phyloP scores from a whole-genome alignment of 345 rosid genomes.

The Alliaria petiolata region DNA sequence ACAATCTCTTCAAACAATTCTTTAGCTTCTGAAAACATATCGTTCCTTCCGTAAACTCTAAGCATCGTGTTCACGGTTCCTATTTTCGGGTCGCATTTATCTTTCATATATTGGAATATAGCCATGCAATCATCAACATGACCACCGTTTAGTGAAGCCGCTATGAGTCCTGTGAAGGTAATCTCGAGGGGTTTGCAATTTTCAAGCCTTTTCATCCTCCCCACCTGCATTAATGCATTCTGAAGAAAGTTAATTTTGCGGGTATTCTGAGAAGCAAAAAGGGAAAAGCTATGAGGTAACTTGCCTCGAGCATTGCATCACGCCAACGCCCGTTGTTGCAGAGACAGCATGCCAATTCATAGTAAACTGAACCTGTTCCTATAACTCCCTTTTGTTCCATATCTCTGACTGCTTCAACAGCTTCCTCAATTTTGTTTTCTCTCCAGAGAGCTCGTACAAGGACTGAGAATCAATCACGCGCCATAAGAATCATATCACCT shows the following conservation, averaged over 20 bases:
- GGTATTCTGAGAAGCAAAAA: not conserved
- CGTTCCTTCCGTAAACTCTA: slow-evolving; percentile 67
- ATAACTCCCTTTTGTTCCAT: slow-evolving; percentile 90
- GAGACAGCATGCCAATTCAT: slow-evolving; percentile 88
- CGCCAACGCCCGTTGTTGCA: slow-evolving; percentile 76
- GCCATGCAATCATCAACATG: slow-evolving; percentile 63
- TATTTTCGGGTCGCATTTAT: slow-evolving; percentile 61
- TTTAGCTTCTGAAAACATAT: slow-evolving; percentile 80
- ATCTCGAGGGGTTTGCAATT: slow-evolving; percentile 62
- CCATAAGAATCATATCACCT: slow-evolving; percentile 11
- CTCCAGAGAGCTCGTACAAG: slow-evolving; percentile 83
- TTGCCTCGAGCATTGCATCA: slow-evolving; percentile 80
- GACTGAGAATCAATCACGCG: slow-evolving; percentile 43
- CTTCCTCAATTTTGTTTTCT: slow-evolving; percentile 74
- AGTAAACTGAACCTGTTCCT: slow-evolving; percentile 78
- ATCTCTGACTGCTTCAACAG: slow-evolving; percentile 74
- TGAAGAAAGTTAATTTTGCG: not conserved
- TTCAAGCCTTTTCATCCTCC: slow-evolving; percentile 58
- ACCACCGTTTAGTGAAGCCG: slow-evolving; percentile 72
- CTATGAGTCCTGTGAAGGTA: slow-evolving; percentile 82
- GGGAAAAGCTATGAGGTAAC: not conserved
- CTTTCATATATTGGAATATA: slow-evolving; percentile 70
- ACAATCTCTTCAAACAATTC: slow-evolving; percentile 64
- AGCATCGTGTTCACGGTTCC: slow-evolving; percentile 92
- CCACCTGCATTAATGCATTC: slow-evolving; percentile 46